These are phyloP conservation scores for Ascomycota sp. DNA, from an alignment of 2,329 filamentous ascomycete genomes.

Conservation along the genomic window DNA sequence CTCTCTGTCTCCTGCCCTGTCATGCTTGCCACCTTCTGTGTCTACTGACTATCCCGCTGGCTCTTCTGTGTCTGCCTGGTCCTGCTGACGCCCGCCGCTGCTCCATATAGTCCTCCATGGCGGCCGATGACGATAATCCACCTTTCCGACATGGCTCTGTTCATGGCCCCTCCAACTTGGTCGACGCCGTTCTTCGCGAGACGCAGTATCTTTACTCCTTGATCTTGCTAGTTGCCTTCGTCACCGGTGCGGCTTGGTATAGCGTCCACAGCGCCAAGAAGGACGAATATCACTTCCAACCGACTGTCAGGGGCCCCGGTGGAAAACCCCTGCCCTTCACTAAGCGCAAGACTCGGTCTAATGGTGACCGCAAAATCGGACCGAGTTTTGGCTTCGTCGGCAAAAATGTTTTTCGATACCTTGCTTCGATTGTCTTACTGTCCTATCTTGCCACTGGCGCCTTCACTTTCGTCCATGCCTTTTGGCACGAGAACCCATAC, in stretches of 20 bases:
- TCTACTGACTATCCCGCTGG: too few relatives aligned
- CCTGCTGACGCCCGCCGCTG: constrained; percentile 1
- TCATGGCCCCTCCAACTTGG: constrained; percentile 8
- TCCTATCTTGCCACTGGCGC: constrained; percentile 59
- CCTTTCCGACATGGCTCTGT: constrained; percentile 7
- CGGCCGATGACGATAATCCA: constrained; percentile 13
- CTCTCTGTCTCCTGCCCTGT: too few relatives aligned
- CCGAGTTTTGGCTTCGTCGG: constrained; percentile 42
- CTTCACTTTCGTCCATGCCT: constrained; percentile 54
- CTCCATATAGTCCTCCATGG: constrained; percentile 13
- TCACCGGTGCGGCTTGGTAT: constrained; percentile 28
- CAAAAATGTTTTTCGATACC: constrained; percentile 55
- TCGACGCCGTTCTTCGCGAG: constrained; percentile 22
- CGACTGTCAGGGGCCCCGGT: constrained; percentile 51
- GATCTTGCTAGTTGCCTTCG: constrained; percentile 30
- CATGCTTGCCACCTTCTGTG: too few relatives aligned
- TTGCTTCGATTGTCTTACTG: constrained; percentile 48
- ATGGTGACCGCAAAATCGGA: constrained; percentile 22
- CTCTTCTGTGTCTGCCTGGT: too few relatives aligned
- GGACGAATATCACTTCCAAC: constrained; percentile 24
- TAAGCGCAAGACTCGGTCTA: constrained; percentile 32
- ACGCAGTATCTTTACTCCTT: constrained; percentile 31
- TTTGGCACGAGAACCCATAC: constrained; percentile 23
- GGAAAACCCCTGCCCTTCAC: constrained; percentile 66
- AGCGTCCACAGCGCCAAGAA: constrained; percentile 30